Conservation (phyloP, 495 filamentous ascomycete genomes). For the Baudoinia panamericana region DNA sequence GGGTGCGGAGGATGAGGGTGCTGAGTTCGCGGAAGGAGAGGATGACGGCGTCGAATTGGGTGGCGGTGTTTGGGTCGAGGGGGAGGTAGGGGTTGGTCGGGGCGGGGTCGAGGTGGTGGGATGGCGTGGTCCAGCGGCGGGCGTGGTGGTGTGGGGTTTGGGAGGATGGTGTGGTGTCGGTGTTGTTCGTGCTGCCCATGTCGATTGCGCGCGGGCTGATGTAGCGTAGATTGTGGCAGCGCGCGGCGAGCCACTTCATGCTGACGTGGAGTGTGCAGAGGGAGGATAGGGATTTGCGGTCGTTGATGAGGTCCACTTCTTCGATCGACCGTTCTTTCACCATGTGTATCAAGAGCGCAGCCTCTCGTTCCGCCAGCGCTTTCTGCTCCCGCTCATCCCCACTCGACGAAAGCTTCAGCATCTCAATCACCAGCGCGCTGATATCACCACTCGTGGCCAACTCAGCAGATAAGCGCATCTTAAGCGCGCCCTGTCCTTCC, state of each 20-base stretch:
- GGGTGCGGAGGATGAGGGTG: conserved; percentile 58
- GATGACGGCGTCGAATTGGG: conserved; percentile 76
- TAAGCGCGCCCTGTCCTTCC: conserved; percentile 4
- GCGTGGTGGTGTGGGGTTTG: conserved; percentile 24
- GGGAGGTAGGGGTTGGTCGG: conserved; percentile 55
- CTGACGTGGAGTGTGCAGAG: conserved; percentile 85
- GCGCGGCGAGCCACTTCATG: conserved; percentile 92
- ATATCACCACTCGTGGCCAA: conserved; percentile 58
- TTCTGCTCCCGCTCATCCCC: not conserved
- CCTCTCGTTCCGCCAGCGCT: conserved; percentile 44
- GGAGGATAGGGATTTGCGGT: conserved; percentile 69
- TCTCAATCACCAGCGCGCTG: conserved; percentile 46
- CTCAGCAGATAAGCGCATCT: conserved; percentile 57
- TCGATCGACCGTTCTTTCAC: conserved; percentile 53
- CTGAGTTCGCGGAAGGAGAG: conserved; percentile 66
- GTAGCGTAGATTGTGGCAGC: conserved; percentile 60
- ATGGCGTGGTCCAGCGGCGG: conserved; percentile 71
- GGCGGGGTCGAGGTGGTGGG: conserved; percentile 30
- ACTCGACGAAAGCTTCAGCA: conserved; percentile 40
- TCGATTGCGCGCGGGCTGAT: conserved; percentile 42
- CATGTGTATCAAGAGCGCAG: conserved; percentile 47
- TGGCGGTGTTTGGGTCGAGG: conserved; percentile 72
- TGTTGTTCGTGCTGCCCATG: conserved; percentile 21
- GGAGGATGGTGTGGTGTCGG: conserved; percentile 1
- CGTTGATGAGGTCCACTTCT: conserved; percentile 70